A percentile compares a stretch with the other conserved stretches of the same genome.
Conservation (phyloP, 2,329 filamentous ascomycete species). For the Stenocarpella maydis region DNA sequence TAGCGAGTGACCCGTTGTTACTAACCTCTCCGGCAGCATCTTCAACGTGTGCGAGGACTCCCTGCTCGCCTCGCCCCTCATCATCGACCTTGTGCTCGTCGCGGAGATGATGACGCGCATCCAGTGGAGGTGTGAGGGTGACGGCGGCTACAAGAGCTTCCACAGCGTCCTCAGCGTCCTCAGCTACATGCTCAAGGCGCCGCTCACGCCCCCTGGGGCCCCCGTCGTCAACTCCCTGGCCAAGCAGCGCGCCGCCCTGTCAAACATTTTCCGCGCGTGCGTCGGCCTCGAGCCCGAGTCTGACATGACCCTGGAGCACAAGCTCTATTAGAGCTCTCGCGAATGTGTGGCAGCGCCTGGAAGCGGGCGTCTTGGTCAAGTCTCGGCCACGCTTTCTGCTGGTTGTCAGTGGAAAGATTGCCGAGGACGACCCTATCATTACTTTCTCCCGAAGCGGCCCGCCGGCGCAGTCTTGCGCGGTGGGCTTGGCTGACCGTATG, state of each 20-base stretch:
- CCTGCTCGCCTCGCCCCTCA: constrained; percentile 91
- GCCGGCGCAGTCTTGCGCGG: not conserved
- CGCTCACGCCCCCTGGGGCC: constrained; percentile 90
- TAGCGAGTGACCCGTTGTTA: constrained; percentile 34
- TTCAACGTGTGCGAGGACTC: constrained; percentile 99
- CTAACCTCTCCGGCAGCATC: constrained; percentile 62
- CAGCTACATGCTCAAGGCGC: constrained; percentile 99
- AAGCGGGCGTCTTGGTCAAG: not conserved
- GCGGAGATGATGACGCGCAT: constrained; percentile 99
- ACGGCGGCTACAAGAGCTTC: constrained; percentile 86
- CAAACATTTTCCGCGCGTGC: constrained; percentile 98
- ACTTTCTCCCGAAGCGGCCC: constrained; percentile 5
- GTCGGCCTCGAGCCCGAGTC: constrained; percentile 96
- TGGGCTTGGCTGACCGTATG: constrained; percentile 6
- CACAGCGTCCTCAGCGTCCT: constrained; percentile 96
- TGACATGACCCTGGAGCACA: constrained; percentile 71
- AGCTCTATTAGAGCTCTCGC: constrained; percentile 28
- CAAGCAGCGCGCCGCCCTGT: constrained; percentile 93
- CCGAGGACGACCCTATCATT: not conserved
- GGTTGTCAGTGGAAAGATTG: not conserved
- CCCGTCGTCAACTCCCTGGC: constrained; percentile 94
- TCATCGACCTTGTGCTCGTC: constrained; percentile 93
- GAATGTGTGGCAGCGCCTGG: not conserved
- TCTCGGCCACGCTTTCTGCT: not conserved
- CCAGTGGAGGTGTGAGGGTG: constrained; percentile 78